Percentiles rank a stretch among this genome's conserved stretches.
Evolutionary conservation across 1,284 basidiomycete species (phyloP).

Genomic region (Cryptococcus sp.): DNA sequence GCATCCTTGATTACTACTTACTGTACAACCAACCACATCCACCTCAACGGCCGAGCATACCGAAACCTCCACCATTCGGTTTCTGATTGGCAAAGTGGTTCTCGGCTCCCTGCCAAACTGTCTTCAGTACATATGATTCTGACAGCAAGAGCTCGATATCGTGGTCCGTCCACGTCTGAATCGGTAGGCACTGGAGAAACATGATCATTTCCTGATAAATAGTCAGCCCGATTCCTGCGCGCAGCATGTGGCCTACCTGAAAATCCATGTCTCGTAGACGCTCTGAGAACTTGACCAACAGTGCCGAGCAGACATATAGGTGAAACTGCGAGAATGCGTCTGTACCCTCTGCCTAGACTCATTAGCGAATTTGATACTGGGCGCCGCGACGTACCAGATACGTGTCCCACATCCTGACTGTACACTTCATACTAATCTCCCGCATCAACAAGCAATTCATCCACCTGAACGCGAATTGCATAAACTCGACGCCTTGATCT

Average conservation of each 20-base stretch:
- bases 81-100: constrained; percentile 65
- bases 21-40: no score
- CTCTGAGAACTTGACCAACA: constrained; percentile 87
- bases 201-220: constrained; percentile 87
- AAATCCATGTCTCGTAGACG: constrained; percentile 91
- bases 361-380: neutral
- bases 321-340: constrained; percentile 97
- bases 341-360: constrained; percentile 74
- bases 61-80: constrained; percentile 31
- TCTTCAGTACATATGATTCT: constrained; percentile 92
- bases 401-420: constrained; percentile 97
- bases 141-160: constrained; percentile 92
- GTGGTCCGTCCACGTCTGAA: constrained; percentile 90
- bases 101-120: constrained; percentile 89
- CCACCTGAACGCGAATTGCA: constrained; percentile 98
- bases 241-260: constrained; percentile 58
- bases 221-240: neutral
- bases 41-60: constrained; percentile 40
- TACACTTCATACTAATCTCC: constrained; percentile 90
- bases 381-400: constrained; percentile 59
- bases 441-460: constrained; percentile 98
- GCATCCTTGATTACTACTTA: no score
- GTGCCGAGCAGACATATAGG: constrained; percentile 91
- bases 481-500: constrained; percentile 89
- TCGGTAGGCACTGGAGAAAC: constrained; percentile 94